Percentiles rank a stretch among this genome's conserved stretches.
Conservation (phyloP, 495 filamentous ascomycete species). For the Massariosphaeria phaeospora region DNA sequence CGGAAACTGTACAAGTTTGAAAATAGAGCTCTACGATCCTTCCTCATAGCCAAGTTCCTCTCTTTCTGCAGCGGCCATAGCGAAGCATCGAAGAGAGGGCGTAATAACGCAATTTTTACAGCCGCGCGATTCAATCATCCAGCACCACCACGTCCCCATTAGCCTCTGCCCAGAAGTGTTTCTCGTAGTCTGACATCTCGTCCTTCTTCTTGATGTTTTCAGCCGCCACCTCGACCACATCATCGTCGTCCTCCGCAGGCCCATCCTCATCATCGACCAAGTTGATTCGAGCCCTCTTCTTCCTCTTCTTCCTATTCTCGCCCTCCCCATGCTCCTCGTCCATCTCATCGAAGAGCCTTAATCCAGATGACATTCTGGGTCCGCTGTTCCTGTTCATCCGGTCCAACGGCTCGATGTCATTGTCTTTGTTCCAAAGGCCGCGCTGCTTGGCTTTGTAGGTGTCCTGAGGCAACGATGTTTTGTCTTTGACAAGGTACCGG, state of each 20-base stretch:
- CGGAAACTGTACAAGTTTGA: no score
- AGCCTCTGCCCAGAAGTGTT: not conserved
- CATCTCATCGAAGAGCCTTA: no score
- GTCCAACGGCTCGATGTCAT: not conserved
- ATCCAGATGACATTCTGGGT: not conserved
- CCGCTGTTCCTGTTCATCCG: not conserved
- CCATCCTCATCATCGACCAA: not conserved
- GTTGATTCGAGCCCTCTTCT: not conserved
- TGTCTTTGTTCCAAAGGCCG: not conserved
- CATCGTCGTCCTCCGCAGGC: not conserved
- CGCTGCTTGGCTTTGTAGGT: not conserved
- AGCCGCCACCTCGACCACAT: not conserved
- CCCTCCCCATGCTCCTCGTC: no score
- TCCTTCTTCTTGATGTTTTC: no score
- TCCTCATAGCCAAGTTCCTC: no score
- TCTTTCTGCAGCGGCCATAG: no score
- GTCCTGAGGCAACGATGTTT: not conserved
- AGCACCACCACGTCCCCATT: not conserved
- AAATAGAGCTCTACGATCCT: no score
- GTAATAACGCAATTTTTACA: no score
- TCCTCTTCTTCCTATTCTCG: not conserved
- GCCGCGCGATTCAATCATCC: no score
- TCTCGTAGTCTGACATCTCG: not conserved
- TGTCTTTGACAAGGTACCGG: not conserved
- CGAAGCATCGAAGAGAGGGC: no score